Evolutionary conservation across 2,329 filamentous ascomycete genomes (phyloP).

Genomic region (Alternaria atra): DNA sequence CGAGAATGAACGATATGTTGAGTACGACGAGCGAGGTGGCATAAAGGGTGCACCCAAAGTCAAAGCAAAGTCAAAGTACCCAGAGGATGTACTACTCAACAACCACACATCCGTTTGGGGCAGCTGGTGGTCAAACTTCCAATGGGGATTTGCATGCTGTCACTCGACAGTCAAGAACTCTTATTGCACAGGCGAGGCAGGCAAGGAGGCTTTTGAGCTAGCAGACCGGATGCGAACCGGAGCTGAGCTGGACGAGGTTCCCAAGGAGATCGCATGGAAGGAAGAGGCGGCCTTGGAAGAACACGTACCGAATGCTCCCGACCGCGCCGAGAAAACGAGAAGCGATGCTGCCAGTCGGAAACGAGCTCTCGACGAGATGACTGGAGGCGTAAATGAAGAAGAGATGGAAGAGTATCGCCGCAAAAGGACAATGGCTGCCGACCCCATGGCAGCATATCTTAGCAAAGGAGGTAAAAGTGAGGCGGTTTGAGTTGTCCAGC

Average conservation of each 20-base stretch:
- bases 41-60: constrained; percentile 87
- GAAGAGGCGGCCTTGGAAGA: constrained; percentile 53
- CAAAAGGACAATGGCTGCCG: constrained; percentile 76
- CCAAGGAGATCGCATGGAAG: constrained; percentile 53
- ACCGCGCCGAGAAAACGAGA: constrained; percentile 53
- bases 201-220: constrained; percentile 80
- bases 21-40: constrained; percentile 89
- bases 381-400: constrained; percentile 78
- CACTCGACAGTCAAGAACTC: constrained; percentile 94
- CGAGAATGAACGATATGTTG: constrained; percentile 86
- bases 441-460: constrained; percentile 86
- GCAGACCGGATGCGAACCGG: constrained; percentile 69
- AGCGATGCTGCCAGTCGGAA: constrained; percentile 65
- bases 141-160: constrained; percentile 96
- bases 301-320: constrained; percentile 56
- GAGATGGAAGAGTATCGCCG: constrained; percentile 87
- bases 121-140: constrained; percentile 95
- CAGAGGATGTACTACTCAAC: constrained; percentile 85
- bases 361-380: constrained; percentile 80
- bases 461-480: constrained; percentile 73
- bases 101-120: constrained; percentile 96
- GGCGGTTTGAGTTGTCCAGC: constrained; percentile 53
- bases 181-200: constrained; percentile 94
- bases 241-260: constrained; percentile 55
- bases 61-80: constrained; percentile 86